A percentile compares a stretch with the other conserved stretches of the same genome.
Conservation (phyloP, 2,329 filamentous ascomycete species). For the Penicillium hordei region DNA sequence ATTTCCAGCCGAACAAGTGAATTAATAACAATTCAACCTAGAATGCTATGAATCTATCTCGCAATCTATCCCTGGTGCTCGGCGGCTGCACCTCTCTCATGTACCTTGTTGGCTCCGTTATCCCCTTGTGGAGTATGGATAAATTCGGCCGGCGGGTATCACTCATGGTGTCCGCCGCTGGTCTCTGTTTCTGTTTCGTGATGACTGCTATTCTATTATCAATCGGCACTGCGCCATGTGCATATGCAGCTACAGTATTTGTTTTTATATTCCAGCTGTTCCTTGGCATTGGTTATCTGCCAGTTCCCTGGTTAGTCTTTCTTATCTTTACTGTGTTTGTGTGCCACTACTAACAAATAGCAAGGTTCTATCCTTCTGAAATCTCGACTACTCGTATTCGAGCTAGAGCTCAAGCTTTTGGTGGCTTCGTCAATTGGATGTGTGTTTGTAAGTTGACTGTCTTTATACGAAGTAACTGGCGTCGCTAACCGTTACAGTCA, state of each 20-base stretch:
- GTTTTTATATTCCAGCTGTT: constrained; percentile 50
- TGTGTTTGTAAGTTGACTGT: constrained; percentile 34
- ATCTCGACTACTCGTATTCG: constrained; percentile 45
- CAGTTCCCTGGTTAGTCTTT: constrained; percentile 41
- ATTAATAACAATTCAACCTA: neutral
- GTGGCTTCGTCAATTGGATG: constrained; percentile 39
- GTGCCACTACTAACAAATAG: neutral
- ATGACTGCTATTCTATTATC: constrained; percentile 44
- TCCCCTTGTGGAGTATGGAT: constrained; percentile 46
- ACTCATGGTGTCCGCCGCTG: constrained; percentile 43
- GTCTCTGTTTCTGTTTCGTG: constrained; percentile 47
- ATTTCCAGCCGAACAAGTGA: neutral
- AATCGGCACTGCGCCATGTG: constrained; percentile 28
- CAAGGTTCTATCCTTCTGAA: constrained; percentile 43
- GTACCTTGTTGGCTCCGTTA: constrained; percentile 43
- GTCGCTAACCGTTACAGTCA: constrained; percentile 17
- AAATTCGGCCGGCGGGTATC: constrained; percentile 44
- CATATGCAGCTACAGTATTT: constrained; percentile 46
- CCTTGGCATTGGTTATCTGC: constrained; percentile 46
- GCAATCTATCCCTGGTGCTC: constrained; percentile 54
- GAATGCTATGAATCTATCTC: constrained; percentile 40
- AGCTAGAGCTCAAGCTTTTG: constrained; percentile 43
- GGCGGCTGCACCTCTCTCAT: constrained; percentile 48
- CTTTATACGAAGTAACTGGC: constrained; percentile 12
- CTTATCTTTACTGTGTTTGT: too few relatives aligned